Evolutionary conservation across 2,329 filamentous ascomycete species (phyloP), one percentile per base, ranked within the genome.

Genomic region (Sclerotinia glacialis): DNA sequence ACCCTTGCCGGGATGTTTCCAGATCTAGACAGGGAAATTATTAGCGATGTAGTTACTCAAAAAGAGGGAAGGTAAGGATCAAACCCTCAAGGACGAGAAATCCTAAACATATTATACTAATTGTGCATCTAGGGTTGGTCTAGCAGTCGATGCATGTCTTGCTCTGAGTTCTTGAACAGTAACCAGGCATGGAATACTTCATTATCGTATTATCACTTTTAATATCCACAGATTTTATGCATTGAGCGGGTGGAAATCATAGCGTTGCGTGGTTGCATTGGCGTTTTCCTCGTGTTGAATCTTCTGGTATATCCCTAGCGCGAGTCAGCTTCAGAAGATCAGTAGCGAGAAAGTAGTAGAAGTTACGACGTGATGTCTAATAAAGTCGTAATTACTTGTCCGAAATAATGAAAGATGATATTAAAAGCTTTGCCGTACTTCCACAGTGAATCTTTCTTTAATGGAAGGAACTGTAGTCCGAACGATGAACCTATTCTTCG

Each of bases 1-100:
- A 98, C 95, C 46, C 80, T 99, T 67, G 89, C 92, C 58, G 90
- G 92, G 73, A 99, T 99, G 95, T 99, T 99, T 77, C 95, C 95
- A 0, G 93, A 96, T 75, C 81, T 99, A 61, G 95, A 99, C 77
- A 87, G 88, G 74, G 96, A 99, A 59, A 85, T 99, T 47, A 98
- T 99, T 76, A 93, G 93, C 74, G 95, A 99, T 79, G 95, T 99
- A 50, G 95, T 99, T 34, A 88, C 94, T 77, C 87, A 96, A 80
- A 97, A 99, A 79, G 89, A 97, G 78, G 96, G 95, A 76, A 87
- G 92, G 92, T 94, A 78, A 80, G 90, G 26, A 54, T 61, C 2
- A 18, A 46, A 21, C 18, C 37, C 18, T 21, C 18, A 6, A 54
- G 18, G 23, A 54, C 28, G 11, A 49, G 5, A 37, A 46, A 62